Conservation (phyloP, 2,329 filamentous ascomycete genomes). For the Phaeosphaeriaceae sp. region DNA sequence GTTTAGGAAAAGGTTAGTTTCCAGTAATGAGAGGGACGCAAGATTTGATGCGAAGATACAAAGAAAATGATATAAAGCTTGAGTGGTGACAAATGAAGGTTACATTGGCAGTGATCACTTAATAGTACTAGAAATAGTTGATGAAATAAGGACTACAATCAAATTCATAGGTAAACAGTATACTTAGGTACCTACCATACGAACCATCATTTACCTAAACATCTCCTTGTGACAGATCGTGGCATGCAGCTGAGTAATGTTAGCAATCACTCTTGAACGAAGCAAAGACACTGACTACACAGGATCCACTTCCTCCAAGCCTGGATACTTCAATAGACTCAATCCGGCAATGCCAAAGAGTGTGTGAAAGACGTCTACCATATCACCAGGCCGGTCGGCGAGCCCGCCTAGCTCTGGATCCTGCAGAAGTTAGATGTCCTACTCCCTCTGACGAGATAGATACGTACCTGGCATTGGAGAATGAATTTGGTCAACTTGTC, state of each 20-base stretch:
- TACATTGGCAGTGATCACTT: too few species aligned
- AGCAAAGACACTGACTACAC: slow-evolving; percentile 69
- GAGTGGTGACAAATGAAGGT: too few species aligned
- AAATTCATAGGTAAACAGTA: not conserved
- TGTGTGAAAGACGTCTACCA: slow-evolving; percentile 98
- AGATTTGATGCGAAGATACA: not conserved
- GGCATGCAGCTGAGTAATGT: slow-evolving; percentile 48
- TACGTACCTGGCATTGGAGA: slow-evolving; percentile 74
- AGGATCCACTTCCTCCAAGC: slow-evolving; percentile 81
- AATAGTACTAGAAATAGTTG: too few species aligned
- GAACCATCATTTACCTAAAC: slow-evolving; percentile 33
- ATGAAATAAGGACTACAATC: not conserved
- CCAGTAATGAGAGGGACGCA: slow-evolving; percentile 68
- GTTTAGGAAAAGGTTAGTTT: slow-evolving; percentile 64
- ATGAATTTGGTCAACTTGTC: slow-evolving; percentile 82
- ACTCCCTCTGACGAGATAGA: not conserved
- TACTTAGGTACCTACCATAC: not conserved
- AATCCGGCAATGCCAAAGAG: slow-evolving; percentile 87
- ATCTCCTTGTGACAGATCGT: slow-evolving; percentile 44
- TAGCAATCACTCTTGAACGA: slow-evolving; percentile 6
- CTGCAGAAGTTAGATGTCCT: slow-evolving; percentile 39
- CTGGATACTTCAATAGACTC: slow-evolving; percentile 79
- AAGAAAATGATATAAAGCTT: too few species aligned
- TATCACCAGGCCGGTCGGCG: slow-evolving; percentile 87
- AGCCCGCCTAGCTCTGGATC: slow-evolving; percentile 84